Percentiles rank a stretch among this genome's conserved stretches.
Conservation (phyloP, 1,139 yeast species). For the Candida tunisiensis region DNA sequence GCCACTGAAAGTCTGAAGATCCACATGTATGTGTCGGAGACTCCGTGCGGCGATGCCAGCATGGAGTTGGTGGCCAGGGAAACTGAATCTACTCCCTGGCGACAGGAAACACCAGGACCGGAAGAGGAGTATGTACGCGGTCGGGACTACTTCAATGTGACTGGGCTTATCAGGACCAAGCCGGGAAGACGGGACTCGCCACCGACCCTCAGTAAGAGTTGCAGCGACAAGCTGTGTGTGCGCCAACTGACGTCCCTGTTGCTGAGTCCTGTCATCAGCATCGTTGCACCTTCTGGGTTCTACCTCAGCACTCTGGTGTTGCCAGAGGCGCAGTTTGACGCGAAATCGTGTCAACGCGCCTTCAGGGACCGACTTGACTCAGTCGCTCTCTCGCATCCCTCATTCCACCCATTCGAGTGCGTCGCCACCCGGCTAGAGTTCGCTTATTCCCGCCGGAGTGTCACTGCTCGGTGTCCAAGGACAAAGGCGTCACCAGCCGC, state of each 20-base stretch:
- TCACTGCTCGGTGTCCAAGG: not conserved
- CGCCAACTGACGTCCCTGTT: slow-evolving; percentile 48
- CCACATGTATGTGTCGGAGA: slow-evolving; percentile 55
- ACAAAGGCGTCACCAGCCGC: not conserved
- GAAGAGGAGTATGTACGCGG: slow-evolving; percentile 35
- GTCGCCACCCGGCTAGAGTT: not conserved
- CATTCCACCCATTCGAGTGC: not conserved
- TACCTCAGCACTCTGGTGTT: slow-evolving; percentile 39
- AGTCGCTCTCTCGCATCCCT: not conserved
- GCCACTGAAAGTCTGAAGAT: slow-evolving; percentile 1
- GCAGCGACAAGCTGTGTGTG: slow-evolving; percentile 66
- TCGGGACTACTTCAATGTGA: slow-evolving; percentile 35
- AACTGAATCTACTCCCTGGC: slow-evolving; percentile 8
- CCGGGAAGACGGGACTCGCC: slow-evolving; percentile 79
- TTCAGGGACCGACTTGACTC: not conserved
- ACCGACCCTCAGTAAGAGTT: slow-evolving; percentile 59
- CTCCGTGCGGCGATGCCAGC: slow-evolving; percentile 91
- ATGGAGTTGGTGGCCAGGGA: slow-evolving; percentile 26
- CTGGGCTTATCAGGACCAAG: slow-evolving; percentile 68
- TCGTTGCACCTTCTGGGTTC: slow-evolving; percentile 23
- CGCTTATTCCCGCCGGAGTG: not conserved
- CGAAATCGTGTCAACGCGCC: not conserved
- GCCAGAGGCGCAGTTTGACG: slow-evolving; percentile 19
- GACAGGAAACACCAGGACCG: slow-evolving; percentile 12
- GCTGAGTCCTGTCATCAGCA: slow-evolving; percentile 28